These are phyloP conservation scores for Xylaria sp. DNA, from an alignment of 2,329 filamentous ascomycete species.

Conservation along the genomic window DNA sequence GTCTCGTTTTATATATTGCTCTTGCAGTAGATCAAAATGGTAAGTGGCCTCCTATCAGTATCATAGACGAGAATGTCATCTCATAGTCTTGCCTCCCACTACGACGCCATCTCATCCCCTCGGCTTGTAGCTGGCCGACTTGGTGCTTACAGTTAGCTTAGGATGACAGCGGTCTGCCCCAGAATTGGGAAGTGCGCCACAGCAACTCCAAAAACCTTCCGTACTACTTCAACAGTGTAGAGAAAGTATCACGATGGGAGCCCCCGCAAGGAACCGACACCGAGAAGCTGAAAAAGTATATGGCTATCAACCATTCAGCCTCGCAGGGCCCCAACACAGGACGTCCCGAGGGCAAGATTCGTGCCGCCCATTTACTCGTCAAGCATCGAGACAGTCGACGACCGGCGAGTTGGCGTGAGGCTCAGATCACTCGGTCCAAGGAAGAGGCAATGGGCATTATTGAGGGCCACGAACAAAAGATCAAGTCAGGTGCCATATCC, in stretches of 20 bases:
- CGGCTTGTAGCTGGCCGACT: neutral
- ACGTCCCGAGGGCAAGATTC: constrained; percentile 80
- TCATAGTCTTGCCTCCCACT: neutral
- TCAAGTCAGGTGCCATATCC: constrained; percentile 72
- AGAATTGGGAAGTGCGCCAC: constrained; percentile 94
- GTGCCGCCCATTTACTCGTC: constrained; percentile 89
- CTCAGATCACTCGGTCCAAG: constrained; percentile 86
- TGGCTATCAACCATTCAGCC: constrained; percentile 85
- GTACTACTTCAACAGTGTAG: constrained; percentile 94
- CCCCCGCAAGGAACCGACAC: constrained; percentile 88
- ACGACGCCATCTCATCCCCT: neutral
- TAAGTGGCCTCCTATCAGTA: constrained; percentile 20
- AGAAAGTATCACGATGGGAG: constrained; percentile 94
- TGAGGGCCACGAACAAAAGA: constrained; percentile 76
- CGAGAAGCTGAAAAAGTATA: constrained; percentile 92
- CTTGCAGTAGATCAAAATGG: constrained; percentile 29
- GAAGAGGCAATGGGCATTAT: constrained; percentile 86
- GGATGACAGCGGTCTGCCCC: constrained; percentile 82
- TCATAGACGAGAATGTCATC: neutral
- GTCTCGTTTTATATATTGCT: constrained; percentile 4
- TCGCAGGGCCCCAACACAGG: constrained; percentile 55
- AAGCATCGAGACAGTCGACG: constrained; percentile 91
- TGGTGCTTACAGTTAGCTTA: constrained; percentile 46
- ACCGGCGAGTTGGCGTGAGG: constrained; percentile 92
- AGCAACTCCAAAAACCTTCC: constrained; percentile 98